Evolutionary conservation across 2,329 filamentous ascomycete species (phyloP).

Genomic region (Monilinia polystroma): DNA sequence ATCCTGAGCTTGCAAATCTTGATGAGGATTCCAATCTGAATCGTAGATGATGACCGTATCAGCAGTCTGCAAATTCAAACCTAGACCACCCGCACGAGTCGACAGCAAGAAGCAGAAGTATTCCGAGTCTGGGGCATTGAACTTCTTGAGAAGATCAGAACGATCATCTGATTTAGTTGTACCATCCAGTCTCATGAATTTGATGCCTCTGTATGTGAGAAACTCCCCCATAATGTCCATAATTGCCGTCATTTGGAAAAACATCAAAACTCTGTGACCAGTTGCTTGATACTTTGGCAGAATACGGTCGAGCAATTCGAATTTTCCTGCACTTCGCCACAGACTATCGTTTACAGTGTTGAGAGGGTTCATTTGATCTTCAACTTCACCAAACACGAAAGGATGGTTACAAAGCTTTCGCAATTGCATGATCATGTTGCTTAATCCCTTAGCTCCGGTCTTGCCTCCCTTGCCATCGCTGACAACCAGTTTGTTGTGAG

Average conservation of each 20-base stretch:
- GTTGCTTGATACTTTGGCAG: slow-evolving; percentile 90
- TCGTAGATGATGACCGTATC: slow-evolving; percentile 99
- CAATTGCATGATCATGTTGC: slow-evolving; percentile 99
- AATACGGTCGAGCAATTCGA: slow-evolving; percentile 89
- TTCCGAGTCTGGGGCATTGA: slow-evolving; percentile 85
- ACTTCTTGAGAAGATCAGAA: slow-evolving; percentile 81
- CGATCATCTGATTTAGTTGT: slow-evolving; percentile 97
- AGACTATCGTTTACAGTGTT: slow-evolving; percentile 87
- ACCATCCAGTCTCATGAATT: slow-evolving; percentile 91
- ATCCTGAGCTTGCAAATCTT: slow-evolving; percentile 98
- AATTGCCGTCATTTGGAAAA: slow-evolving; percentile 99
- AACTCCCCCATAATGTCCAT: slow-evolving; percentile 99
- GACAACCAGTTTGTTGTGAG: slow-evolving; percentile 90
- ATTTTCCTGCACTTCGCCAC: slow-evolving; percentile 96
- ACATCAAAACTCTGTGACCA: slow-evolving; percentile 96
- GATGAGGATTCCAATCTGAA: slow-evolving; percentile 99
- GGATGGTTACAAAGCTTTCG: slow-evolving; percentile 99
- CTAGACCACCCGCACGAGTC: slow-evolving; percentile 94
- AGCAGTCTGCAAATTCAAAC: slow-evolving; percentile 93
- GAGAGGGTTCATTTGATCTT: slow-evolving; percentile 94
- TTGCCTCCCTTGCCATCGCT: slow-evolving; percentile 95
- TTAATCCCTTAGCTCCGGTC: slow-evolving; percentile 88
- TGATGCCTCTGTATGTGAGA: slow-evolving; percentile 75
- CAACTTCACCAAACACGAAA: slow-evolving; percentile 96
- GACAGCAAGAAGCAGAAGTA: slow-evolving; percentile 99